Conservation (phyloP, 1,139 yeast species). For the Geotrichum restrictum region DNA sequence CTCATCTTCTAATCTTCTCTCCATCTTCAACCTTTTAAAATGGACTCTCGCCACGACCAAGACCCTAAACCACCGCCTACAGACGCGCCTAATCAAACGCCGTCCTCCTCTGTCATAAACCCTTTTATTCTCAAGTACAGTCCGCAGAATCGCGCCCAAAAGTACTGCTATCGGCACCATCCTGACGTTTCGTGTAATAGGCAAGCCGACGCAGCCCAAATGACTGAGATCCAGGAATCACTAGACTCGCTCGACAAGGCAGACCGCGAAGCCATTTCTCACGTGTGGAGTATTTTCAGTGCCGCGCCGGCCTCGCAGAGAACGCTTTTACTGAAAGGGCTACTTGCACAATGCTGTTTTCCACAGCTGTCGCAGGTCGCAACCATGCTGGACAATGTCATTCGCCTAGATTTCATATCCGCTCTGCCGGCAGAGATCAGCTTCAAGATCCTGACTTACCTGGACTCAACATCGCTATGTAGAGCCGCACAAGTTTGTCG, state of each 20-base stretch:
- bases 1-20: too few species aligned
- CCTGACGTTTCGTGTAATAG: constrained; percentile 76
- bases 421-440: constrained; percentile 83
- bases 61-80: neutral
- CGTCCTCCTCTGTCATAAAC: constrained; percentile 3
- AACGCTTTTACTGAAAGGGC: constrained; percentile 72
- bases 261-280: constrained; percentile 68
- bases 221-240: constrained; percentile 54
- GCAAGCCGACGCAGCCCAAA: constrained; percentile 61
- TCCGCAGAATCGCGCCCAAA: constrained; percentile 15
- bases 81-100: neutral
- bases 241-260: constrained; percentile 48
- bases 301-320: constrained; percentile 69
- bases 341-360: constrained; percentile 86
- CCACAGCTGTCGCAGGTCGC: constrained; percentile 86
- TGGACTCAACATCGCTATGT: constrained; percentile 88
- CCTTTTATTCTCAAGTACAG: constrained; percentile 4
- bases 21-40: too few species aligned
- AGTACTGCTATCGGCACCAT: constrained; percentile 84
- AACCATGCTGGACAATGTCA: constrained; percentile 70
- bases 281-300: constrained; percentile 74
- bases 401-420: constrained; percentile 81
- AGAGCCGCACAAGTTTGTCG: constrained; percentile 88
- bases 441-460: constrained; percentile 75
- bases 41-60: too few species aligned